Conservation (phyloP, 768 basidiomycete genomes). For the Termitomyces sp. region DNA sequence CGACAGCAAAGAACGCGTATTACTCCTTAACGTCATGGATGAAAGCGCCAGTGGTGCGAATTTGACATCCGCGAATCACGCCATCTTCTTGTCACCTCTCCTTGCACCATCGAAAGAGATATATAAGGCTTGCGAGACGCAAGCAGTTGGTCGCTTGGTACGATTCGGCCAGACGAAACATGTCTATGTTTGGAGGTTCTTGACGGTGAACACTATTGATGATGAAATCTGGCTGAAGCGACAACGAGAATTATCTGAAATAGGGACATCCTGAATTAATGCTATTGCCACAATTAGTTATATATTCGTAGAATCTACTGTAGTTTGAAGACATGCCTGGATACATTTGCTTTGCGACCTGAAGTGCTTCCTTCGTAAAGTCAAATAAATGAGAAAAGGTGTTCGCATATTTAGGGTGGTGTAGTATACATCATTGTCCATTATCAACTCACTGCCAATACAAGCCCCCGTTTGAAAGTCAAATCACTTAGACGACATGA, state of each 20-base stretch:
- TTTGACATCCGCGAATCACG: slow-evolving; percentile 89
- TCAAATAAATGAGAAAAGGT: neutral
- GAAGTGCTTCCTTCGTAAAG: neutral
- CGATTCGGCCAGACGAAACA: slow-evolving; percentile 79
- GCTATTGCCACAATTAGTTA: neutral
- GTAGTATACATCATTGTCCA: neutral
- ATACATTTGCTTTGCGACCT: neutral
- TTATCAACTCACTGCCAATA: slow-evolving; percentile 8
- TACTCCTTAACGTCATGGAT: slow-evolving; percentile 90
- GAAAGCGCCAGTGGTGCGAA: slow-evolving; percentile 94
- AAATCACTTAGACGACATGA: slow-evolving; percentile 75
- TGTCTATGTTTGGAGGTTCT: slow-evolving; percentile 79
- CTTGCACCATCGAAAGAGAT: slow-evolving; percentile 78
- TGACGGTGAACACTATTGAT: slow-evolving; percentile 87
- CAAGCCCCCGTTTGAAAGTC: neutral
- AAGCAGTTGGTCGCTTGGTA: slow-evolving; percentile 79
- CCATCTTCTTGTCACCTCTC: slow-evolving; percentile 90
- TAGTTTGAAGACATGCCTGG: neutral
- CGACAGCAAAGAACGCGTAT: slow-evolving; percentile 67
- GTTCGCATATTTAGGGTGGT: neutral
- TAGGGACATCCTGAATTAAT: slow-evolving; percentile 8
- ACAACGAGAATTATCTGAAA: slow-evolving; percentile 22
- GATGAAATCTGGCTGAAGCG: slow-evolving; percentile 71
- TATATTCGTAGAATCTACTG: neutral
- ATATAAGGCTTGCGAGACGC: slow-evolving; percentile 79